Conservation (phyloP, 768 basidiomycete species). For the Dioszegia crocea region DNA sequence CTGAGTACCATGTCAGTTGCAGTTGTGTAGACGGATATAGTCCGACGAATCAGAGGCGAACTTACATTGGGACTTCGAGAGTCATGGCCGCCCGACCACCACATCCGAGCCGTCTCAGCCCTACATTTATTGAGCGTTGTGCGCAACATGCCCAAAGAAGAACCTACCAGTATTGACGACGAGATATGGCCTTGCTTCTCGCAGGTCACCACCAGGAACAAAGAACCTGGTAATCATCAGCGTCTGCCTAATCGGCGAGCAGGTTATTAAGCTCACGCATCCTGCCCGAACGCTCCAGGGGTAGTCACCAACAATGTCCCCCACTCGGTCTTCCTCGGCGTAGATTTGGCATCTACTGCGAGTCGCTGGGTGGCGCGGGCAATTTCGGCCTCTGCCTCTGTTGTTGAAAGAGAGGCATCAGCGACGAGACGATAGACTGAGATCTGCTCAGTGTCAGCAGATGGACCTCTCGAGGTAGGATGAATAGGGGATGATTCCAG, state of each 20-base stretch:
- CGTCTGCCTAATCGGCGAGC: not conserved
- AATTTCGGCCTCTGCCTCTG: slow-evolving; percentile 22
- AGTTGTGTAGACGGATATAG: too few relatives aligned
- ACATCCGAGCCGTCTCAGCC: slow-evolving; percentile 38
- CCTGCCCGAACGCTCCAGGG: slow-evolving; percentile 36
- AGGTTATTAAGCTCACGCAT: slow-evolving; percentile 23
- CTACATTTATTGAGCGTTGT: not conserved
- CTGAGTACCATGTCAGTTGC: slow-evolving; percentile 14
- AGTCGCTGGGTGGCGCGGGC: slow-evolving; percentile 25
- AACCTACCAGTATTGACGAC: slow-evolving; percentile 34
- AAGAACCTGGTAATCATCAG: slow-evolving; percentile 21
- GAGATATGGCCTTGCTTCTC: slow-evolving; percentile 33
- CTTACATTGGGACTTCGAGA: slow-evolving; percentile 37
- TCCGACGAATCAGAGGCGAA: not conserved
- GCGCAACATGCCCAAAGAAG: not conserved
- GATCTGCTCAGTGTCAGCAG: slow-evolving; percentile 18
- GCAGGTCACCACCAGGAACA: slow-evolving; percentile 39
- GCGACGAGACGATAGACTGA: slow-evolving; percentile 34
- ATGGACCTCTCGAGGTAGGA: too few relatives aligned
- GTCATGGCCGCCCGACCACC: slow-evolving; percentile 41
- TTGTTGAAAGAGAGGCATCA: slow-evolving; percentile 11
- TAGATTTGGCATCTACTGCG: slow-evolving; percentile 18
- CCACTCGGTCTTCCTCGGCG: slow-evolving; percentile 27
- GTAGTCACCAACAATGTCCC: slow-evolving; percentile 37
- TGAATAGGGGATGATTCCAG: too few relatives aligned